Evolutionary conservation across 306 rosid genomes (phyloP), one percentile per base, ranked within the genome.

Genomic region (Quercus aquifolioides): DNA sequence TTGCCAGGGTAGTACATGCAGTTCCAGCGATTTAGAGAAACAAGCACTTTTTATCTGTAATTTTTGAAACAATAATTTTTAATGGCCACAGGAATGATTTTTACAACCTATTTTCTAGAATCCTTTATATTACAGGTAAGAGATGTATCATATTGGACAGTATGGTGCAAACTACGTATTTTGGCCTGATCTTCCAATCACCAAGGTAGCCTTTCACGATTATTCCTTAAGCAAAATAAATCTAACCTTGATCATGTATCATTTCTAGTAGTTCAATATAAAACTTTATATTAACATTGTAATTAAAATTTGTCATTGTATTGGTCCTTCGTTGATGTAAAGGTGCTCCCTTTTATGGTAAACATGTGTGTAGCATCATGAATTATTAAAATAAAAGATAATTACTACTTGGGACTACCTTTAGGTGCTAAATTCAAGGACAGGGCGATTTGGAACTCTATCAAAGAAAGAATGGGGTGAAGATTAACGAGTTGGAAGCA

Each of bases 11-110:
- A 33, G 19, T 20, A 30, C 23, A 38, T 28, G 54, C 52, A 77
- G 79, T 65, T 68, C n/a, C 46, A 76, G 55, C 31, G n/a, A 86
- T 75, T 57, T 12, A 67, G 52, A 60, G 62, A 52, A 65, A 13
- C 25, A 38, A 38, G 43, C 23, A 7, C 13, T 20, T 21, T 58
- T 21, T 9, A 10, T 21, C 13, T 3, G 12, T 7, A 21, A 20
- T 5, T 21, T 65, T 65, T 4, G 8, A 65, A 15, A 28, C 3
- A 28, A 26, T 63, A 63, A 18, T 20, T 63, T 63, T 38, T 63
- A 63, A 15, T 28, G 20, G 11, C 21, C 69, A 15, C 20, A 5
- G 31, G 31, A 15, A 28, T 15, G 15, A 6, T 28, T 63, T 59
- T 59, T 59, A 11, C 26, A 20, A 10, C 11, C 46, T 0, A 38